Percentiles rank a stretch among this genome's conserved stretches.
These are phyloP conservation scores for Loxodes magnus DNA, from an alignment of 73 alveolate genomes.

Conservation along the genomic window DNA sequence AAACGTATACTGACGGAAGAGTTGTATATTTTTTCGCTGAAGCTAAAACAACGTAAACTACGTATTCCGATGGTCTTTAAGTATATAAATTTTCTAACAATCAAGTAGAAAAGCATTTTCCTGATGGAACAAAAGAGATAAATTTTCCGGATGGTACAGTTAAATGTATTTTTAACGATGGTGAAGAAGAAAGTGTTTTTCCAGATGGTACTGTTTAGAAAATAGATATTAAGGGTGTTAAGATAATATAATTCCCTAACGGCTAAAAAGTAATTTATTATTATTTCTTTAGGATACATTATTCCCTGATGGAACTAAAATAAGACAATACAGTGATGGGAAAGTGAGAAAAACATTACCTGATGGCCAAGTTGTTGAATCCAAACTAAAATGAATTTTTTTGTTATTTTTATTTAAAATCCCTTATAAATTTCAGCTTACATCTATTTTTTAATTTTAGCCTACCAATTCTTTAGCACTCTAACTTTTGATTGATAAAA, in stretches of 20 bases:
- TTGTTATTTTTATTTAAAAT: too few species aligned
- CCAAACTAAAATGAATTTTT: too few species aligned
- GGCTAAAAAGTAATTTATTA: conserved; percentile 54
- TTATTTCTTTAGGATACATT: conserved; percentile 48
- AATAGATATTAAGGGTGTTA: conserved; percentile 56
- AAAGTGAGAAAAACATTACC: conserved; percentile 50
- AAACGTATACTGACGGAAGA: conserved; percentile 60
- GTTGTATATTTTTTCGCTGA: conserved; percentile 62
- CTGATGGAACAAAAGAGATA: conserved; percentile 73
- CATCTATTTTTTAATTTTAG: too few species aligned
- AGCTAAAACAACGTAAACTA: conserved; percentile 67
- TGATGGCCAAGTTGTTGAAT: conserved; percentile 63
- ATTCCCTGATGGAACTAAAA: conserved; percentile 76
- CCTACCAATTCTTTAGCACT: too few species aligned
- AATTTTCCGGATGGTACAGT: conserved; percentile 79
- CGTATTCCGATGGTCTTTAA: conserved; percentile 65
- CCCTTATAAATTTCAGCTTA: too few species aligned
- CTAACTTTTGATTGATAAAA: too few species aligned
- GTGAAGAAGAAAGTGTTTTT: conserved; percentile 69
- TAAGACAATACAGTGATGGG: conserved; percentile 77
- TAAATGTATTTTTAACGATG: conserved; percentile 56
- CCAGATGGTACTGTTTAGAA: conserved; percentile 74
- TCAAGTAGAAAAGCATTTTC: conserved; percentile 73
- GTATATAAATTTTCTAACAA: conserved; percentile 54
- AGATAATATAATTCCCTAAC: conserved; percentile 55